phyloP scores from a whole-genome alignment of 371 early-diverging fungal genomes.

The Mucor racemosus region DNA sequence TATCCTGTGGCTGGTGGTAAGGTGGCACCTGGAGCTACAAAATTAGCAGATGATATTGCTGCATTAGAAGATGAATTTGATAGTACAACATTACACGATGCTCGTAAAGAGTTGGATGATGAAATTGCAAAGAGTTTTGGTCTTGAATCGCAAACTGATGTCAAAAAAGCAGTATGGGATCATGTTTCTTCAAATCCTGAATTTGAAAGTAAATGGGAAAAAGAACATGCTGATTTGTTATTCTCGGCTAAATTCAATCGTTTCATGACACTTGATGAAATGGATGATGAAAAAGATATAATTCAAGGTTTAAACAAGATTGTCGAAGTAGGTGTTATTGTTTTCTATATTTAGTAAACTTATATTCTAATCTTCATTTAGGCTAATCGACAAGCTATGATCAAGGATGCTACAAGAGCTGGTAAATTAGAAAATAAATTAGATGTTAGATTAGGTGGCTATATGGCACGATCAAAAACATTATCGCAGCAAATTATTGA shows the following conservation, averaged over 20 bases:
- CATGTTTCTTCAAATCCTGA: constrained; percentile 31
- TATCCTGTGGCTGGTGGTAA: constrained; percentile 71
- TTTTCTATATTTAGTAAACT: not conserved
- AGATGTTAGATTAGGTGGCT: constrained; percentile 82
- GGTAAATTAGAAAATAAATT: constrained; percentile 88
- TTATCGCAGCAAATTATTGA: constrained; percentile 64
- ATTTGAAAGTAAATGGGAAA: constrained; percentile 46
- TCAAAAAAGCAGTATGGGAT: constrained; percentile 47
- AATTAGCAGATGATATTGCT: constrained; percentile 34
- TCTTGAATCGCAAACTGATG: constrained; percentile 26
- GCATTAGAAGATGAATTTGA: constrained; percentile 61
- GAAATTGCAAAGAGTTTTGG: constrained; percentile 36
- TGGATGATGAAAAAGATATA: constrained; percentile 45
- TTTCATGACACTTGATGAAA: constrained; percentile 46
- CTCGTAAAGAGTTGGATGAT: constrained; percentile 49
- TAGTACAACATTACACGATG: constrained; percentile 38
- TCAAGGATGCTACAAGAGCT: constrained; percentile 76
- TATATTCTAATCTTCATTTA: constrained; percentile 8
- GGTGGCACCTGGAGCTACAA: constrained; percentile 53
- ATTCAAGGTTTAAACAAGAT: constrained; percentile 50
- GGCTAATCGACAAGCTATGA: constrained; percentile 75
- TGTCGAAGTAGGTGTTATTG: constrained; percentile 39
- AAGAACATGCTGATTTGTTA: constrained; percentile 46
- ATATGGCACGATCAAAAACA: constrained; percentile 66
- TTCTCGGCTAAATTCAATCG: constrained; percentile 49